phyloP scores from a whole-genome alignment of 164 flowering plant species.

The Nelumbo lutea region DNA sequence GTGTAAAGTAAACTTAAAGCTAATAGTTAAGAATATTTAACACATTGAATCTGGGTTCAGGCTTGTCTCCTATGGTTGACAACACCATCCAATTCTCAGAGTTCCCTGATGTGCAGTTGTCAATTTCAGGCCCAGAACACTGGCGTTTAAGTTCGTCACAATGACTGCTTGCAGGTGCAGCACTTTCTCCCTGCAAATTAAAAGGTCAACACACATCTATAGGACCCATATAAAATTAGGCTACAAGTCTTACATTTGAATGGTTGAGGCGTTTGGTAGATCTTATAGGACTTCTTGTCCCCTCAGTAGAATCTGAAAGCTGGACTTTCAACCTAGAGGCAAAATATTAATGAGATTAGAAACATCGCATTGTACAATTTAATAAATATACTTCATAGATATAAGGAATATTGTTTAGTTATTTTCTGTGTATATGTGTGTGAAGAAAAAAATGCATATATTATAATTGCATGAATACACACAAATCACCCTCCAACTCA shows the following conservation, averaged over 20 bases:
- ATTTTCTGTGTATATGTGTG: not conserved
- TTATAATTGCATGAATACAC: not conserved
- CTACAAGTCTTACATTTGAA: slow-evolving; percentile 42
- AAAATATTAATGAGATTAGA: slow-evolving; percentile 3
- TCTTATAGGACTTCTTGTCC: slow-evolving; percentile 73
- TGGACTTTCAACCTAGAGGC: slow-evolving; percentile 75
- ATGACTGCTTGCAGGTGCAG: slow-evolving; percentile 27
- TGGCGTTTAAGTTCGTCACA: slow-evolving; percentile 51
- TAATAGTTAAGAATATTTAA: not conserved
- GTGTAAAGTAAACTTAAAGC: not conserved
- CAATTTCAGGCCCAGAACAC: slow-evolving; percentile 33
- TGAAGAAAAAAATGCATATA: not conserved
- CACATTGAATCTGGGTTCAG: slow-evolving; percentile 85
- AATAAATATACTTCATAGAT: too few species aligned
- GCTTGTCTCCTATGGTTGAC: slow-evolving; percentile 82
- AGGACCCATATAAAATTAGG: not conserved
- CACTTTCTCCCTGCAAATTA: slow-evolving; percentile 44
- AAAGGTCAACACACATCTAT: slow-evolving; percentile 9
- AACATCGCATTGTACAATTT: not conserved
- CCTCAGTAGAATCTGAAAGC: slow-evolving; percentile 70
- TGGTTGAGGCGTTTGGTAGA: slow-evolving; percentile 46
- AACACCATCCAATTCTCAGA: slow-evolving; percentile 85
- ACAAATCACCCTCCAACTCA: not conserved
- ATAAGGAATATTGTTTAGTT: too few species aligned
- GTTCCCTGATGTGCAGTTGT: slow-evolving; percentile 43